Percentiles rank a stretch among this genome's conserved stretches.
Evolutionary conservation across 106 monocot genomes (phyloP).

Genomic region (Platanthera guangdongensis): DNA sequence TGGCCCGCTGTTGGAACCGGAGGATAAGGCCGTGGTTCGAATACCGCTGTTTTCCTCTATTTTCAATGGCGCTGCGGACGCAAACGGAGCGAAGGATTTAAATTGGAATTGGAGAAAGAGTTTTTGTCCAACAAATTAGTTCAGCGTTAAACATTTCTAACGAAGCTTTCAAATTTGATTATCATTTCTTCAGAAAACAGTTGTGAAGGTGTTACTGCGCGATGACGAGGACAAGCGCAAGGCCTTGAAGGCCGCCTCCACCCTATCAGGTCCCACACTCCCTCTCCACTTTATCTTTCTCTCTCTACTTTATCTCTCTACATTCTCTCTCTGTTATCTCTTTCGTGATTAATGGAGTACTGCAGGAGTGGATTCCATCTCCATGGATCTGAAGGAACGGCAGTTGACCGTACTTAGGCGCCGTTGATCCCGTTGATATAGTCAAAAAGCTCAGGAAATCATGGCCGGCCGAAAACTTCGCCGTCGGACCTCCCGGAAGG

Average conservation of each 20-base stretch:
- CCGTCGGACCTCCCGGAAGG: slow-evolving; percentile 6
- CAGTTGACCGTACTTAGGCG: slow-evolving; percentile 15
- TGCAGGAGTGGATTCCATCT: slow-evolving; percentile 20
- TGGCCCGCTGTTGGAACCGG: no score
- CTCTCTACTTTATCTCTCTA: neutral
- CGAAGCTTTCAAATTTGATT: neutral
- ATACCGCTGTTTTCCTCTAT: no score
- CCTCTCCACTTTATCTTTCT: neutral
- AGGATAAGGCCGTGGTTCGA: no score
- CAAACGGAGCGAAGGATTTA: no score
- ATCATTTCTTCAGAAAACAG: slow-evolving; percentile 7
- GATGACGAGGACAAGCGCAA: slow-evolving; percentile 19
- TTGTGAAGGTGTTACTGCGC: slow-evolving; percentile 9
- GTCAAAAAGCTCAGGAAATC: slow-evolving; percentile 14
- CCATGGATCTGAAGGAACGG: slow-evolving; percentile 15
- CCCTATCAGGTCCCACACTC: neutral
- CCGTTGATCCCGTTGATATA: slow-evolving; percentile 9
- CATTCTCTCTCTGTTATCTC: neutral
- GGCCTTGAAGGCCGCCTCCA: slow-evolving; percentile 20
- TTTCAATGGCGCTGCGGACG: no score
- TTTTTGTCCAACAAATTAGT: no score
- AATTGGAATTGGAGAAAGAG: no score
- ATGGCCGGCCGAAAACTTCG: slow-evolving; percentile 7
- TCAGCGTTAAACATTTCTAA: neutral
- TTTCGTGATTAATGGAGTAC: neutral